Evolutionary conservation across 2,329 filamentous ascomycete species (phyloP), one percentile per base, ranked within the genome.

Genomic region (Talaromyces piceae): DNA sequence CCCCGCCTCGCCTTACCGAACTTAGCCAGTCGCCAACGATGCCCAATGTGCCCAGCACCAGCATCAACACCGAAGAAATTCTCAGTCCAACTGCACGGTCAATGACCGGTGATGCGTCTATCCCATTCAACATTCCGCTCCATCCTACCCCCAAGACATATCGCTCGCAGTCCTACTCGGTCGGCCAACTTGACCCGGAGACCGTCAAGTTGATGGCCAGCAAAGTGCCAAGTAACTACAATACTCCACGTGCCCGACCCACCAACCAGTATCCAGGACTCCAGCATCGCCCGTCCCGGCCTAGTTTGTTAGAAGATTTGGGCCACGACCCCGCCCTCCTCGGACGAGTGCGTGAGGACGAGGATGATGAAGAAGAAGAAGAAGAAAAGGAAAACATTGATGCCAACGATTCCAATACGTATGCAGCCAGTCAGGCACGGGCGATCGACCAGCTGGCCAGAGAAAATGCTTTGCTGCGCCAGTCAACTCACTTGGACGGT

Each of bases 141-240:
- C 88, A 95, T 56, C 90, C 91, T 1, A 93, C 88, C 0, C 88
- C 88, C 1, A 97, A 97, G 69, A 90, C 88, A 1, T 93, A 95
- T 61, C 84, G 93, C 41, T 98, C 93, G 5, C 89, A 96, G 68
- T 97, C 93, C 4, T 97, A 97, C 68, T 97, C 91, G 0, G 91
- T 95, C 45, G 91, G 91, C 4, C 91, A 96, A 65, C 76, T 90
- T 54, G 90, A 95, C 49, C 79, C 84, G 1, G 87, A 91, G 53
- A 62, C 64, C 20, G 49, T 67, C 13, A 62, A 57, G 22, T 51
- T 68, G 18, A 59, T 67, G 51, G 60, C 66, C n/a, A 66, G 59
- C 39, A 69, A 65, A 52, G 56, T 63, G 6, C 54, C 60, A 37
- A 58, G 63, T 30, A 57, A 64, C 18, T 59, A 62, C 26, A 54